Evolutionary conservation across 2,329 filamentous ascomycete species (phyloP).

Genomic region (Aspergillus tubingensis): DNA sequence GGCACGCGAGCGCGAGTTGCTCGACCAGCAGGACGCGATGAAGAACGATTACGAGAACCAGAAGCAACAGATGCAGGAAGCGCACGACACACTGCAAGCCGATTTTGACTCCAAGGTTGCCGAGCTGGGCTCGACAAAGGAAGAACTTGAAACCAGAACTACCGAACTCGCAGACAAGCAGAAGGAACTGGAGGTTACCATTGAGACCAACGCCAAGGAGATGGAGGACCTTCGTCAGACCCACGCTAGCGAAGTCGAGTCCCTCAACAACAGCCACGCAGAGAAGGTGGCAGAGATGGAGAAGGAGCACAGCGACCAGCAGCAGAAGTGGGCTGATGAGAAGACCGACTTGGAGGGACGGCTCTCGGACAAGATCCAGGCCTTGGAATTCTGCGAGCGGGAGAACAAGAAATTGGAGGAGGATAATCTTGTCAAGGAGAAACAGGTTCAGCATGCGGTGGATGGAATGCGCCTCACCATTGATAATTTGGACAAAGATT

Average conservation of each 20-base stretch:
- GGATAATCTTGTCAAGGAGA: slow-evolving; percentile 49
- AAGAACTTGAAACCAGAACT: slow-evolving; percentile 23
- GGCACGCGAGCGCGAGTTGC: slow-evolving; percentile 47
- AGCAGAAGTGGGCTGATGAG: slow-evolving; percentile 37
- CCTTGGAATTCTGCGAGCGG: slow-evolving; percentile 46
- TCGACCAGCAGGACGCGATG: slow-evolving; percentile 39
- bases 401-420: slow-evolving; percentile 47
- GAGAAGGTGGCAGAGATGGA: slow-evolving; percentile 31
- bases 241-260: slow-evolving; percentile 30
- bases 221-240: slow-evolving; percentile 25
- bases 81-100: slow-evolving; percentile 38
- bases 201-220: slow-evolving; percentile 30
- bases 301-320: slow-evolving; percentile 31
- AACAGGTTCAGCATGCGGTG: slow-evolving; percentile 47
- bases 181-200: slow-evolving; percentile 36
- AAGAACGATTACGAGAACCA: slow-evolving; percentile 39
- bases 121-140: slow-evolving; percentile 33
- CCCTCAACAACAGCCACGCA: slow-evolving; percentile 28
- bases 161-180: slow-evolving; percentile 23
- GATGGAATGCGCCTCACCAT: slow-evolving; percentile 51
- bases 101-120: slow-evolving; percentile 39
- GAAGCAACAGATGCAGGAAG: slow-evolving; percentile 41
- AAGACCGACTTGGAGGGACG: slow-evolving; percentile 34
- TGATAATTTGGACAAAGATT: slow-evolving; percentile 53
- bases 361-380: slow-evolving; percentile 46